phyloP scores from a whole-genome alignment of 2,329 filamentous ascomycete species.

The Fusarium sp. region DNA sequence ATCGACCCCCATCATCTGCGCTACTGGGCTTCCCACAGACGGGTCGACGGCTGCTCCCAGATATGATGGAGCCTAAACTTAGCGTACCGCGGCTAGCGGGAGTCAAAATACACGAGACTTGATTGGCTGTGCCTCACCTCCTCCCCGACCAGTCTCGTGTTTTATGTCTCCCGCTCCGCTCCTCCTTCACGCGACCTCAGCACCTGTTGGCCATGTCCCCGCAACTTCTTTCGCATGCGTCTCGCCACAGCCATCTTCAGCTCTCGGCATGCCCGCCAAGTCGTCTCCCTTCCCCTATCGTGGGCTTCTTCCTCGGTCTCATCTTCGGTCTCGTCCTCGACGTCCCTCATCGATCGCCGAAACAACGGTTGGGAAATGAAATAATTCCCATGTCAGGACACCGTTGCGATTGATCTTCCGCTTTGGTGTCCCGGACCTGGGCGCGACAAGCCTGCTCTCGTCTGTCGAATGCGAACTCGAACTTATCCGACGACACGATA shows the following conservation, averaged over 20 bases:
- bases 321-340: neutral
- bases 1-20: constrained; percentile 1
- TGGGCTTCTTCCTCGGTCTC: neutral
- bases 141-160: too few species aligned
- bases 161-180: neutral
- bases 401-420: too few species aligned
- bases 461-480: too few species aligned
- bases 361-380: neutral
- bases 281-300: constrained; percentile 3
- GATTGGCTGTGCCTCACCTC: too few species aligned
- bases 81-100: neutral
- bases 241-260: constrained; percentile 1
- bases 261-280: constrained; percentile 7
- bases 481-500: too few species aligned
- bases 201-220: constrained; percentile 6
- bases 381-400: too few species aligned
- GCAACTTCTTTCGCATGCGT: constrained; percentile 9
- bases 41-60: neutral
- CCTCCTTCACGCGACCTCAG: constrained; percentile 13
- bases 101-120: too few species aligned
- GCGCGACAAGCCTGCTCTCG: too few species aligned
- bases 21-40: neutral
- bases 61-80: constrained; percentile 12
- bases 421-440: too few species aligned
- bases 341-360: neutral